Evolutionary conservation across 495 filamentous ascomycete genomes (phyloP).

Genomic region (Xylaria palmicola): DNA sequence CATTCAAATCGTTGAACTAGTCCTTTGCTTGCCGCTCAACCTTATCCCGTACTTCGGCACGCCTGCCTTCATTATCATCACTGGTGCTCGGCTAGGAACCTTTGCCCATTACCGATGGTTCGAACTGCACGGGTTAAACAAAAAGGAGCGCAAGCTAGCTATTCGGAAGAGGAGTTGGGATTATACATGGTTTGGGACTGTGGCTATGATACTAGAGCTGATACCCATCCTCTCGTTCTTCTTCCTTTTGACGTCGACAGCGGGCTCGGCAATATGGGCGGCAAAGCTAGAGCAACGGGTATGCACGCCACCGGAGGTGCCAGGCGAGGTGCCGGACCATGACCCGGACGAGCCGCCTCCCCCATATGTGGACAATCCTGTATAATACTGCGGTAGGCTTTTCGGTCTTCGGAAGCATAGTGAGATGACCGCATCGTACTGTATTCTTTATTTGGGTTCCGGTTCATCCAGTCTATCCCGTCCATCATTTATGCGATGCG

Average conservation of each 20-base stretch:
- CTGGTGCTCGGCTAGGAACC: conserved; percentile 56
- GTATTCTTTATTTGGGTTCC: too few species aligned
- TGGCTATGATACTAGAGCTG: conserved; percentile 63
- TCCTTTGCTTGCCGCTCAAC: conserved; percentile 81
- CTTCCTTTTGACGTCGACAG: conserved; percentile 75
- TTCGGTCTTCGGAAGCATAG: too few species aligned
- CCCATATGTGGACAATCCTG: conserved; percentile 33
- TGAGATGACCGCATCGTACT: too few species aligned
- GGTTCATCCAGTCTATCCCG: neutral
- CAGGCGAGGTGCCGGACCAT: conserved; percentile 20
- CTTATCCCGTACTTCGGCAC: conserved; percentile 85
- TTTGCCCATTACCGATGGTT: conserved; percentile 72
- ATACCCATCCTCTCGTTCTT: conserved; percentile 82
- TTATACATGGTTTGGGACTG: conserved; percentile 57
- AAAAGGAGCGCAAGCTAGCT: conserved; percentile 61
- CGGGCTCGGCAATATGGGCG: conserved; percentile 87
- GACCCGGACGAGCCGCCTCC: conserved; percentile 31
- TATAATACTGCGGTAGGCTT: conserved; percentile 18
- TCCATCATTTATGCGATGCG: neutral
- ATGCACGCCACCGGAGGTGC: conserved; percentile 9
- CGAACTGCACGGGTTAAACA: conserved; percentile 70
- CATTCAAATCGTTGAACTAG: conserved; percentile 74
- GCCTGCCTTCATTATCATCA: conserved; percentile 72
- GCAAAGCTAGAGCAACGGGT: conserved; percentile 50
- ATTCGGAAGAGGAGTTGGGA: conserved; percentile 68